Base-by-base conservation (phyloP, 2,329 filamentous ascomycete species). In the Nectriaceae sp. region DNA sequence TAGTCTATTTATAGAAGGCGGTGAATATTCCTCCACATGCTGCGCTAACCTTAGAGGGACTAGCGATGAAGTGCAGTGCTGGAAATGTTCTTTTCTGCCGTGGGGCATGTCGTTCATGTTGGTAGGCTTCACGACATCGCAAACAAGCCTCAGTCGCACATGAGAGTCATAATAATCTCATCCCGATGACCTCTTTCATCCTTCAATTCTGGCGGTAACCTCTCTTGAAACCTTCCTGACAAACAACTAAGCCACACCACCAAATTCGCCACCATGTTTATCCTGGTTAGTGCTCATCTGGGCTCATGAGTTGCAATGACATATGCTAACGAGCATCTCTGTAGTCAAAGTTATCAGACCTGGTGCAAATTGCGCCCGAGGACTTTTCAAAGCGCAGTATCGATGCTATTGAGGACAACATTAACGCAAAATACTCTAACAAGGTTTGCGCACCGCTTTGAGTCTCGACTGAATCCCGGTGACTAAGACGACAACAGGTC, bases 401-500 rank as follows among this genome's bases (percentile, higher is more conserved):
- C 24, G 82, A 91, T 54, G 90, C 91, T 1, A 90, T 99, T 55
- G 91, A 97, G 71, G 92, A 99, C 74, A 94, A 94, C 63, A 94
- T 99, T 73, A 97, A 99, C 68, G 80, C 85, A 55, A 99, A 99
- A 73, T 99, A 97, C 70, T 85, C 93, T 50, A 97, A 99, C 74
- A 94, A 93, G 72, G 87, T 90, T 45, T 37, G 59, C 21, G 40
- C 11, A 8, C 40, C 18, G 18, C 6, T 24, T 21, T 22, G 2
- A 11, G 11, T 35, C 8, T 11, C 18, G 5, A 26, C 18, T 2
- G n/a, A 26, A 6, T 39, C 37, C 37, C 8, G 6, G 16, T 21
- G 5, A 21, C 10, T 20, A 39, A 20, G 19, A 5, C 4, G 13
- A 8, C 38, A 31, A 42, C 57, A 88, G 81, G 88, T 91, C 19